Conservation (phyloP, 164 flowering plant genomes). For the Macadamia tetraphylla region DNA sequence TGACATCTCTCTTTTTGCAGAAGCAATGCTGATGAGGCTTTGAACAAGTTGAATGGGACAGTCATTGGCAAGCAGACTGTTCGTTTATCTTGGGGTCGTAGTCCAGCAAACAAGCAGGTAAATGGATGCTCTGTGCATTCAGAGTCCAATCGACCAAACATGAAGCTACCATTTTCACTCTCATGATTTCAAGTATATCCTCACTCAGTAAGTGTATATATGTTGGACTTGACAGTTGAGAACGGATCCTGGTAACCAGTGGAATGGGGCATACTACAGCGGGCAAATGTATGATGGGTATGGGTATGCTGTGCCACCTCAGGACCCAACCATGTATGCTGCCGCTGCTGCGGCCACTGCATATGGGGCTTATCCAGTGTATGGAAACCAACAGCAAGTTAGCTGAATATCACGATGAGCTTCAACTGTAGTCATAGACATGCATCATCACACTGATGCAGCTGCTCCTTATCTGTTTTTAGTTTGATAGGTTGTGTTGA, state of each 20-base stretch:
- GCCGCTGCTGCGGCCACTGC: constrained; percentile 35
- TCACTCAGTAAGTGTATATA: neutral
- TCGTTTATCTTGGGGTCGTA: constrained; percentile 97
- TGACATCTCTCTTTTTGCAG: constrained; percentile 30
- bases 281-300: constrained; percentile 72
- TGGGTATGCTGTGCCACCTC: constrained; percentile 62
- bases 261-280: constrained; percentile 75
- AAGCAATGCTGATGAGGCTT: constrained; percentile 77
- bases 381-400: constrained; percentile 86
- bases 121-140: neutral
- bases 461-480: constrained; percentile 12
- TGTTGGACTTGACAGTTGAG: constrained; percentile 41
- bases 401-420: constrained; percentile 38
- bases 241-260: constrained; percentile 56
- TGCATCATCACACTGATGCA: constrained; percentile 5
- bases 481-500: constrained; percentile 26
- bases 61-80: constrained; percentile 84
- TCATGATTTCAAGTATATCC: neutral
- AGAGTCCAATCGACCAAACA: neutral
- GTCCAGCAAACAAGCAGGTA: constrained; percentile 91
- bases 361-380: constrained; percentile 73
- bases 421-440: constrained; percentile 5
- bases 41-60: constrained; percentile 69
- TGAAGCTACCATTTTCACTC: neutral
- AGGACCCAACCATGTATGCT: constrained; percentile 71